A percentile compares a stretch with the other conserved stretches of the same genome.
phyloP scores from a whole-genome alignment of 805 yeast species.

The Candida insectalens region DNA sequence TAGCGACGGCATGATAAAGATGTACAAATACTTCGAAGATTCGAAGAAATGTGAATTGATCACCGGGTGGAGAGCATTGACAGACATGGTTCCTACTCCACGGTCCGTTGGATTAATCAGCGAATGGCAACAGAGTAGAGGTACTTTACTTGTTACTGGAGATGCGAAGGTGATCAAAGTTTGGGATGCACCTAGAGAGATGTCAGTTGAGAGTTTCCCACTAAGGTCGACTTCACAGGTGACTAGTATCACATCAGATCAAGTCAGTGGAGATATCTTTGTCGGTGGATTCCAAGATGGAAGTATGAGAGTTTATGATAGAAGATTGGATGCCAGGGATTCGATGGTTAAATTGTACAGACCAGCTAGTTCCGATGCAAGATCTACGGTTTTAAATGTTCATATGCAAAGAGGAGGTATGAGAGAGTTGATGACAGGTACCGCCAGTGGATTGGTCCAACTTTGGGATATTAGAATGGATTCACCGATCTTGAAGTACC shows the following conservation, averaged over 20 bases:
- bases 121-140: constrained; percentile 97
- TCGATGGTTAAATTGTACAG: constrained; percentile 82
- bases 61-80: constrained; percentile 88
- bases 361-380: constrained; percentile 21
- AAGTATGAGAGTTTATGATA: constrained; percentile 79
- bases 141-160: constrained; percentile 84
- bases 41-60: constrained; percentile 48
- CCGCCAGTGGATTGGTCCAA: constrained; percentile 71
- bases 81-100: constrained; percentile 74
- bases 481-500: constrained; percentile 60
- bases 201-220: constrained; percentile 79
- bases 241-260: constrained; percentile 86
- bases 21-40: constrained; percentile 69
- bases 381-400: constrained; percentile 47
- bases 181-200: constrained; percentile 96
- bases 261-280: constrained; percentile 84
- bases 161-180: constrained; percentile 85
- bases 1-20: constrained; percentile 87
- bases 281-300: constrained; percentile 93
- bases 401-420: constrained; percentile 97
- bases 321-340: constrained; percentile 75
- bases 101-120: constrained; percentile 75
- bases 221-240: constrained; percentile 86
- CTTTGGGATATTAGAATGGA: constrained; percentile 83
- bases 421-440: constrained; percentile 80